These are phyloP conservation scores for Lactifluus piperatus DNA, from an alignment of 768 basidiomycete genomes.

Conservation along the genomic window DNA sequence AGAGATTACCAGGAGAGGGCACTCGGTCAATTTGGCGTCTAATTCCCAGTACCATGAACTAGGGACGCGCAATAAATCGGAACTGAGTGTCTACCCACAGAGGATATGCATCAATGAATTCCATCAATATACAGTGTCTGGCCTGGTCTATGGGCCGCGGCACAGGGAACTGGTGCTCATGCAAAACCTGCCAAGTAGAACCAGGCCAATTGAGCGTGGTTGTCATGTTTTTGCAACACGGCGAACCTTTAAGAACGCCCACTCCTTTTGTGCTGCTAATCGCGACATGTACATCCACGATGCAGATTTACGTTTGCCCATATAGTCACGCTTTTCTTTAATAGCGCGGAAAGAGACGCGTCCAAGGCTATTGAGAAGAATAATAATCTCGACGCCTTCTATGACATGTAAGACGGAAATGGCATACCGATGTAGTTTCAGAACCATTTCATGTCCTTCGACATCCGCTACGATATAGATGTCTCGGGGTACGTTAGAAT, in stretches of 20 bases:
- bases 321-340: conserved; percentile 93
- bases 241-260: conserved; percentile 93
- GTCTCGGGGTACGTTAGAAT: conserved; percentile 40
- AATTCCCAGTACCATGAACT: not conserved
- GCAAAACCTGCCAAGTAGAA: conserved; percentile 52
- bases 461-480: conserved; percentile 85
- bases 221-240: not conserved
- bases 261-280: conserved; percentile 94
- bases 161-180: conserved; percentile 89
- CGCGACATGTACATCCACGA: conserved; percentile 99
- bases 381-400: not conserved
- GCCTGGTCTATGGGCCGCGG: conserved; percentile 92
- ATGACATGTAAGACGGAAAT: not conserved
- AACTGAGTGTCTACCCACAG: conserved; percentile 46
- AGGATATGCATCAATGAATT: conserved; percentile 89
- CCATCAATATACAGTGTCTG: conserved; percentile 94
- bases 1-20: conserved; percentile 80
- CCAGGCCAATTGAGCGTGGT: not conserved
- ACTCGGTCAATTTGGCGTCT: conserved; percentile 85
- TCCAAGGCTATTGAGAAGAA: conserved; percentile 56
- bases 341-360: conserved; percentile 97
- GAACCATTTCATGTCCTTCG: conserved; percentile 77
- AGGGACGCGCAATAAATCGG: not conserved
- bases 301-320: conserved; percentile 91
- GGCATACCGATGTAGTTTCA: conserved; percentile 85